Conservation (phyloP, 805 yeast species). For the Ogataea dorogensis region DNA sequence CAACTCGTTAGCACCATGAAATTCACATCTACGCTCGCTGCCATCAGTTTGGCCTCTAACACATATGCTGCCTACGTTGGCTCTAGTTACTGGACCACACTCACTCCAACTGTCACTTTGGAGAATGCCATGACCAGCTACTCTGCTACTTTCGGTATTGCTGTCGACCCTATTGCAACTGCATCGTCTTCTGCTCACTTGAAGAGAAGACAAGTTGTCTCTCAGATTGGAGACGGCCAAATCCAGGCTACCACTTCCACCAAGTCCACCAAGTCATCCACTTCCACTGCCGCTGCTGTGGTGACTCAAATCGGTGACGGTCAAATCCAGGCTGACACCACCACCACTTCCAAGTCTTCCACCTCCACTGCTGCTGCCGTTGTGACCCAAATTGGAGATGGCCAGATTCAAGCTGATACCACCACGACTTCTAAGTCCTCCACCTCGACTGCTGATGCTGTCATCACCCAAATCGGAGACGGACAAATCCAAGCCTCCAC, state of each 20-base stretch:
- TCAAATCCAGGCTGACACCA: conserved; percentile 38
- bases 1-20: conserved; percentile 36
- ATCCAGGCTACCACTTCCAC: conserved; percentile 45
- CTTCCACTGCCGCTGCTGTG: conserved; percentile 34
- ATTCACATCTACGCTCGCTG: conserved; percentile 37
- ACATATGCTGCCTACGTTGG: conserved; percentile 58
- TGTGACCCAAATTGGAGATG: conserved; percentile 57
- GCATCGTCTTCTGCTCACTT: conserved; percentile 24
- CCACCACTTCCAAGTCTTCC: conserved; percentile 10
- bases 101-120: conserved; percentile 57
- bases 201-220: conserved; percentile 35
- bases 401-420: conserved; percentile 54
- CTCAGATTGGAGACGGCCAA: conserved; percentile 53
- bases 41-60: conserved; percentile 41
- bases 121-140: conserved; percentile 52
- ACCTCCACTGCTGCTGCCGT: conserved; percentile 34
- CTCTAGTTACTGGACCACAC: conserved; percentile 60
- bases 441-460: conserved; percentile 28
- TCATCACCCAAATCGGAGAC: conserved; percentile 41
- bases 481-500: conserved; percentile 27
- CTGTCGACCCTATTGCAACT: conserved; percentile 14
- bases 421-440: conserved; percentile 27
- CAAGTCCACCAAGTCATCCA: conserved; percentile 14
- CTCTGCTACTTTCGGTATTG: conserved; percentile 31
- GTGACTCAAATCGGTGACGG: conserved; percentile 43